phyloP scores from a whole-genome alignment of 2,329 filamentous ascomycete genomes.

The Fusarium devonianum region DNA sequence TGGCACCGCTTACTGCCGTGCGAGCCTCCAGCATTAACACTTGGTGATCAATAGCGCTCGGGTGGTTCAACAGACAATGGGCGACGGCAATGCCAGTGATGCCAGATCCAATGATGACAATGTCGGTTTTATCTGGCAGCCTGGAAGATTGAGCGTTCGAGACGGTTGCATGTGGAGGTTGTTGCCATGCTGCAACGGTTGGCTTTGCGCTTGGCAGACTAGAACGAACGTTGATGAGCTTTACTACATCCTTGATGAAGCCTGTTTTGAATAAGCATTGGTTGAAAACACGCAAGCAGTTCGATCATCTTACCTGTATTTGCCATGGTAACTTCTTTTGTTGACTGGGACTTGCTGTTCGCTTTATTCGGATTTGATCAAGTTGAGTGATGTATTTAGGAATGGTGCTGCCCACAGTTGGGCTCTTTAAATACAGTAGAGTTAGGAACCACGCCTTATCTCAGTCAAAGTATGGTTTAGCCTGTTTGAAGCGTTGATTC shows the following conservation, averaged over 20 bases:
- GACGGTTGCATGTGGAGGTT: conserved; percentile 30
- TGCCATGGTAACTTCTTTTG: too few species aligned
- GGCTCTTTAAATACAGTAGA: too few species aligned
- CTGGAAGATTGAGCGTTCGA: conserved; percentile 31
- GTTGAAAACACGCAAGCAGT: too few species aligned
- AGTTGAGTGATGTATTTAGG: too few species aligned
- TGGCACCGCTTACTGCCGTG: conserved; percentile 41
- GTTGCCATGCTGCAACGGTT: conserved; percentile 21
- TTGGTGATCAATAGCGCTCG: conserved; percentile 2
- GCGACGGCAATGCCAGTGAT: conserved; percentile 41
- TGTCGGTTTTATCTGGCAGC: conserved; percentile 29
- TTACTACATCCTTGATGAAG: conserved; percentile 16
- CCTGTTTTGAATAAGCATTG: not conserved
- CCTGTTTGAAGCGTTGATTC: too few species aligned
- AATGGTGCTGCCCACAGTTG: too few species aligned
- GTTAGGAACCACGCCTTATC: too few species aligned
- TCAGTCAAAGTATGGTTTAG: too few species aligned
- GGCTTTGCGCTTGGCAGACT: conserved; percentile 18
- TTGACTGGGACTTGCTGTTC: too few species aligned
- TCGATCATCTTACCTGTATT: too few species aligned
- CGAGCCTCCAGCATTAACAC: conserved; percentile 43
- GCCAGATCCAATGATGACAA: conserved; percentile 43
- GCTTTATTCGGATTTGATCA: too few species aligned
- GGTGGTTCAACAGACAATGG: conserved; percentile 33
- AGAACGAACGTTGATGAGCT: conserved; percentile 8